Conservation (phyloP, 192 early-diverging fungal species). For the Pilobolus umbonatus region DNA sequence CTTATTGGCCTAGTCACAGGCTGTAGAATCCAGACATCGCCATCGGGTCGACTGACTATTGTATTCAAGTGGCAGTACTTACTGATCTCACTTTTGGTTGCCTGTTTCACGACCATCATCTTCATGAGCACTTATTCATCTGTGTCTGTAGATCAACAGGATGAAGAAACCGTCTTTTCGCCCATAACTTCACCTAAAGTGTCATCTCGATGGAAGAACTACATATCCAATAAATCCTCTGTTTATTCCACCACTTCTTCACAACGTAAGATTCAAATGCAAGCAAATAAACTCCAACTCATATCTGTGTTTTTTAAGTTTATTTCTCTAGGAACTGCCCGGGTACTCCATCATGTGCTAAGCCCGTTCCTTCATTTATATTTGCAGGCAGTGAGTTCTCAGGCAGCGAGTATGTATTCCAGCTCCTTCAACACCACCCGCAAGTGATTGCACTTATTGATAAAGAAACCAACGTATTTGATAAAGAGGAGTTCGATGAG, state of each 20-base stretch:
- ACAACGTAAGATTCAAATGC: no score
- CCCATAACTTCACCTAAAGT: constrained; percentile 11
- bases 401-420: constrained; percentile 38
- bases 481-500: constrained; percentile 15
- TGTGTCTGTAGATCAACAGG: neutral
- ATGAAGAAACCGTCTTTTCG: neutral
- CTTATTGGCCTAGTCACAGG: neutral
- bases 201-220: neutral
- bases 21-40: neutral
- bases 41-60: neutral
- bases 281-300: no score
- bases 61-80: constrained; percentile 17
- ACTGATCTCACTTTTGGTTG: constrained; percentile 1
- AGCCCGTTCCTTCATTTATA: constrained; percentile 49
- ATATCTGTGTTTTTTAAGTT: constrained; percentile 13
- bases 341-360: constrained; percentile 37
- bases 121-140: neutral
- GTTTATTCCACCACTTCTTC: neutral
- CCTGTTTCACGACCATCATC: neutral
- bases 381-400: constrained; percentile 48
- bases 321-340: constrained; percentile 43
- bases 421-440: constrained; percentile 40
- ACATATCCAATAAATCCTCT: neutral
- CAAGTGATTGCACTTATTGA: constrained; percentile 40
- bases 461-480: constrained; percentile 22